Evolutionary conservation across 139 green algal species (phyloP).

Genomic region (Tetratostichococcus sp.): DNA sequence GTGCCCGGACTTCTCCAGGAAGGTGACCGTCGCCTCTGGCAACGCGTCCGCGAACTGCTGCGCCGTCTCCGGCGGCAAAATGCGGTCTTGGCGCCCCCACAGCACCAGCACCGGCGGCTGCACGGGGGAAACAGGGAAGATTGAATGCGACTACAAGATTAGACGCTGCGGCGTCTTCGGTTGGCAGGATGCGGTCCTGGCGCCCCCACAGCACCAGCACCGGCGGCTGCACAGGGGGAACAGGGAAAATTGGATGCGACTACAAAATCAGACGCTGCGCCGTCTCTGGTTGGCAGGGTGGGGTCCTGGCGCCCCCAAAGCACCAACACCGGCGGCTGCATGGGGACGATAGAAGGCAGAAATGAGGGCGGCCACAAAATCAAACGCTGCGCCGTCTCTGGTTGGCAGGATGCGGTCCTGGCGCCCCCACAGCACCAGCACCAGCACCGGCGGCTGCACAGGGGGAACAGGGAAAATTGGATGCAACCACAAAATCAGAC

Average conservation of each 20-base stretch:
- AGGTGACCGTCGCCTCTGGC: background rate
- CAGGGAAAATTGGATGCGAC: no score
- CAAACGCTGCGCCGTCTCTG: no score
- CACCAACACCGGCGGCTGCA: no score
- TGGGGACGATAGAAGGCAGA: no score
- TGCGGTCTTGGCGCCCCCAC: conserved; percentile 78
- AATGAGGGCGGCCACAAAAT: no score
- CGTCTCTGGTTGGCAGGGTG: no score
- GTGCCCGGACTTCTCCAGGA: background rate
- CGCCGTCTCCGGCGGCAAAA: background rate
- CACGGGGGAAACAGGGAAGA: conserved; percentile 24
- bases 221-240: background rate
- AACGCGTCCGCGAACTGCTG: background rate
- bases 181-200: conserved; percentile 35
- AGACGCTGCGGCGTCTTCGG: no score
- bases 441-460: conserved; percentile 34
- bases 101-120: conserved; percentile 73
- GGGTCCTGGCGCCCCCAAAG: no score
- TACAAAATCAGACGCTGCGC: no score
- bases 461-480: background rate
- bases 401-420: conserved; percentile 36
- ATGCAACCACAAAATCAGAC: no score
- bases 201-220: conserved; percentile 88
- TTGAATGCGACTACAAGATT: no score
- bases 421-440: conserved; percentile 89